Evolutionary conservation across 1,139 yeast species (phyloP).

Genomic region (Wickerhamomyces sp.): DNA sequence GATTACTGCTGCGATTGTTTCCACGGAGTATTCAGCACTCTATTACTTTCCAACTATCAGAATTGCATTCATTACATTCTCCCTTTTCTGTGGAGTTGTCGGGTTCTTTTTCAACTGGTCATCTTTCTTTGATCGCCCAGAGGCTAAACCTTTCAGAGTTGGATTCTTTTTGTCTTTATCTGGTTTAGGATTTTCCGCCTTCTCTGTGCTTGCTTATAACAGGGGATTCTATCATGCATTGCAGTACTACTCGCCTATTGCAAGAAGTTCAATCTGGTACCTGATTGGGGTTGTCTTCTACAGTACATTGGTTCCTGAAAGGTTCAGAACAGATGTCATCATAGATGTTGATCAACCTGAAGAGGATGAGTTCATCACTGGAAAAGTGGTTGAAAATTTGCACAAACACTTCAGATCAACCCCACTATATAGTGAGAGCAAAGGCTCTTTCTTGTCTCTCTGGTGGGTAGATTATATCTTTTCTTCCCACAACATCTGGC

Average conservation of each 20-base stretch:
- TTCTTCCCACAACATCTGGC: constrained; percentile 92
- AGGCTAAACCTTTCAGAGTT: constrained; percentile 73
- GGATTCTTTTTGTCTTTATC: constrained; percentile 82
- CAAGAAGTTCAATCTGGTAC: constrained; percentile 69
- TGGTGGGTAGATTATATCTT: constrained; percentile 83
- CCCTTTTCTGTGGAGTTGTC: constrained; percentile 59
- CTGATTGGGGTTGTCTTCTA: constrained; percentile 80
- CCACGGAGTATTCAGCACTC: constrained; percentile 79
- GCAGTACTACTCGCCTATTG: constrained; percentile 54
- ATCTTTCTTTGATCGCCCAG: constrained; percentile 83
- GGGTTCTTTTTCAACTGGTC: constrained; percentile 89
- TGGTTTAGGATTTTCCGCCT: constrained; percentile 64
- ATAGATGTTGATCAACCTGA: constrained; percentile 30
- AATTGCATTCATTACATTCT: constrained; percentile 47
- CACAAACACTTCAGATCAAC: constrained; percentile 48
- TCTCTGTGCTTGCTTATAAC: constrained; percentile 48
- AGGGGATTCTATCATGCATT: constrained; percentile 54
- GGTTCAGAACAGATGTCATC: constrained; percentile 64
- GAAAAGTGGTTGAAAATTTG: constrained; percentile 26
- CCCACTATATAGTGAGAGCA: constrained; percentile 42
- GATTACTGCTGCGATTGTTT: constrained; percentile 84
- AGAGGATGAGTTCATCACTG: constrained; percentile 25
- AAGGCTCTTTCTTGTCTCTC: constrained; percentile 50
- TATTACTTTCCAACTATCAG: constrained; percentile 48
- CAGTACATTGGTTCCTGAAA: constrained; percentile 85